phyloP scores from a whole-genome alignment of 2,329 filamentous ascomycete genomes.

The Teratosphaeria nubilosa region DNA sequence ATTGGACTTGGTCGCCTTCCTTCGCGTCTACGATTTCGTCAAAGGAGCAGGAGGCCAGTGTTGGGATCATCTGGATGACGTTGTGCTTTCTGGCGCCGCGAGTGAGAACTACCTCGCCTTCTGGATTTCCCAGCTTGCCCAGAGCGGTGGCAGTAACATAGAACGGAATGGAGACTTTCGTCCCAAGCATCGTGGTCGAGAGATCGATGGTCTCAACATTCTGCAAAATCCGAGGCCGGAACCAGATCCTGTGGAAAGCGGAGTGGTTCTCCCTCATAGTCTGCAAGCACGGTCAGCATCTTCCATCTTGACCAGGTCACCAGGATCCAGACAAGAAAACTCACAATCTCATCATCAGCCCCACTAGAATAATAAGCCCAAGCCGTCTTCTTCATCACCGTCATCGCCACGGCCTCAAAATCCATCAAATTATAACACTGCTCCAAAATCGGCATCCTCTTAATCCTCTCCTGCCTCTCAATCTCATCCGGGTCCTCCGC shows the following conservation, averaged over 20 bases:
- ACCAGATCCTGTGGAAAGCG: conserved; percentile 96
- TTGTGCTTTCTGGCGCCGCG: conserved; percentile 74
- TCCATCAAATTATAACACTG: conserved; percentile 92
- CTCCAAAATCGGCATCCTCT: conserved; percentile 70
- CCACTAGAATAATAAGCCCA: conserved; percentile 98
- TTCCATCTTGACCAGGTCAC: too few relatives aligned
- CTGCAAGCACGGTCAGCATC: too few relatives aligned
- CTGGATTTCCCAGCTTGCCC: conserved; percentile 85
- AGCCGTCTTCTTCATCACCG: conserved; percentile 88
- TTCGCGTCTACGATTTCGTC: conserved; percentile 91
- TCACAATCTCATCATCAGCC: conserved; percentile 77
- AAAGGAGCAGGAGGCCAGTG: conserved; percentile 90
- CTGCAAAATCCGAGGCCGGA: conserved; percentile 78
- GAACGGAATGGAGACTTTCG: conserved; percentile 74
- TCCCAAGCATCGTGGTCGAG: conserved; percentile 87
- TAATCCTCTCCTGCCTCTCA: conserved; percentile 53
- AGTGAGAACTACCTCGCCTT: conserved; percentile 88
- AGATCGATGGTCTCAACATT: conserved; percentile 83
- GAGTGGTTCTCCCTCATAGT: conserved; percentile 92
- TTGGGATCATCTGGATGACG: conserved; percentile 97
- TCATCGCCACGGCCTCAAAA: conserved; percentile 84
- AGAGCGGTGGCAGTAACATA: conserved; percentile 95
- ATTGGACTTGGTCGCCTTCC: conserved; percentile 73
- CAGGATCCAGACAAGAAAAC: conserved; percentile 22
- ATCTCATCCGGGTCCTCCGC: conserved; percentile 60